These are phyloP conservation scores for Cladosporium velox DNA, from an alignment of 2,329 filamentous ascomycete genomes.

Conservation along the genomic window DNA sequence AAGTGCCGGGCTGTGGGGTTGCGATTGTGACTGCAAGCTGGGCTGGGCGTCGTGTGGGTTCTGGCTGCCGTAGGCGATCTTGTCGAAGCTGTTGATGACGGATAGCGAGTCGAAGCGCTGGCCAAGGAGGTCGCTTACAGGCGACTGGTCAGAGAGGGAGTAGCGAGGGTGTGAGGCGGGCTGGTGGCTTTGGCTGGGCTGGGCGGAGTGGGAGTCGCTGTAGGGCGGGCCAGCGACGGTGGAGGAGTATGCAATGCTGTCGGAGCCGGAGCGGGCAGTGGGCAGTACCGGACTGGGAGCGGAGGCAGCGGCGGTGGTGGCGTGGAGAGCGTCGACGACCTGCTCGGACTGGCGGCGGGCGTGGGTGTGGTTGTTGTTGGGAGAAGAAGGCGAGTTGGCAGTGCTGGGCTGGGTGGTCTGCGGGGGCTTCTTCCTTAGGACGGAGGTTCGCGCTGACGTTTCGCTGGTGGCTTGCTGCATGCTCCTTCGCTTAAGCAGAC, in stretches of 20 bases:
- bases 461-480: constrained; percentile 5
- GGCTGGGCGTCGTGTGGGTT: constrained; percentile 24
- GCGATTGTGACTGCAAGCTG: constrained; percentile 20
- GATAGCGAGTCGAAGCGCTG: constrained; percentile 44
- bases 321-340: not conserved
- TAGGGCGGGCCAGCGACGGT: constrained; percentile 9
- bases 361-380: not conserved
- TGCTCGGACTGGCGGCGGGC: constrained; percentile 14
- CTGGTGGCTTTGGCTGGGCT: constrained; percentile 3
- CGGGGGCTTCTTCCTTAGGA: constrained; percentile 1
- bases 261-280: constrained; percentile 15
- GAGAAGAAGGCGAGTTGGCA: not conserved
- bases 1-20: constrained; percentile 19
- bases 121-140: constrained; percentile 40
- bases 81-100: constrained; percentile 41
- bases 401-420: not conserved
- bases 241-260: constrained; percentile 2
- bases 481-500: constrained; percentile 13
- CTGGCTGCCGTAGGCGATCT: constrained; percentile 31
- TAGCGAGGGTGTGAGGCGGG: constrained; percentile 24
- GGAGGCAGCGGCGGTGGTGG: not conserved
- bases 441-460: not conserved
- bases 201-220: not conserved
- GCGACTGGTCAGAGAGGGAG: constrained; percentile 38
- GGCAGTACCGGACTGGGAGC: not conserved